A percentile compares a stretch with the other conserved stretches of the same genome.
Evolutionary conservation across 345 rosid genomes (phyloP).

Genomic region (Populus davidiana): DNA sequence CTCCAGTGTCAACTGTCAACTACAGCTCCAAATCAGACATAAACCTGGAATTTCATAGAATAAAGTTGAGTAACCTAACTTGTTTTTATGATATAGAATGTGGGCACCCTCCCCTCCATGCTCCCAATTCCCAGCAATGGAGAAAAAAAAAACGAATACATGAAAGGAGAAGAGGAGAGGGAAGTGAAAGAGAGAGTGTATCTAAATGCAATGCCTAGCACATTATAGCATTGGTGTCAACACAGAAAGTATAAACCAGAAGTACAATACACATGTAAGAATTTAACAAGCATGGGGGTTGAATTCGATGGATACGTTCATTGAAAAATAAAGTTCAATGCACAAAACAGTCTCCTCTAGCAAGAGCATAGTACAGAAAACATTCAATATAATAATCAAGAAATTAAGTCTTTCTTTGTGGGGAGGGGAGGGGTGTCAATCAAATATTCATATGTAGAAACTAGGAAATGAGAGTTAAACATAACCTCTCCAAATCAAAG

Average conservation of each 20-base stretch:
- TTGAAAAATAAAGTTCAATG: neutral
- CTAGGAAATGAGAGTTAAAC: slow-evolving; percentile 15
- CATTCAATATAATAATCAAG: neutral
- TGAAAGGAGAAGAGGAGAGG: neutral
- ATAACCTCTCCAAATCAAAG: slow-evolving; percentile 90
- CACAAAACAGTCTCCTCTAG: neutral
- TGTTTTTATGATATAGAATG: too few relatives aligned
- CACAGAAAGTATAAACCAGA: neutral
- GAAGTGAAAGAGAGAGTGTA: neutral
- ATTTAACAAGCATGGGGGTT: neutral
- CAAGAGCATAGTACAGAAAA: neutral
- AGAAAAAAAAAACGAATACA: too few relatives aligned
- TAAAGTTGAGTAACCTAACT: too few relatives aligned
- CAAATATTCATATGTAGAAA: slow-evolving; percentile 11
- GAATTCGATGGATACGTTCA: neutral
- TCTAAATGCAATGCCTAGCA: neutral
- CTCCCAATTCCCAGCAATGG: too few relatives aligned
- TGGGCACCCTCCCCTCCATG: too few relatives aligned
- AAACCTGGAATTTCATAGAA: too few relatives aligned
- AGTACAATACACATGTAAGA: neutral
- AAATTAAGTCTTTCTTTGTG: neutral
- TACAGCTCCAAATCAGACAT: too few relatives aligned
- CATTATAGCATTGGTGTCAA: neutral
- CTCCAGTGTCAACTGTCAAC: too few relatives aligned
- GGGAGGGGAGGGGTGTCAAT: neutral